A percentile compares a stretch with the other conserved stretches of the same genome.
Evolutionary conservation across 1,284 basidiomycete genomes (phyloP).

Genomic region (Trichosporon asahii): DNA sequence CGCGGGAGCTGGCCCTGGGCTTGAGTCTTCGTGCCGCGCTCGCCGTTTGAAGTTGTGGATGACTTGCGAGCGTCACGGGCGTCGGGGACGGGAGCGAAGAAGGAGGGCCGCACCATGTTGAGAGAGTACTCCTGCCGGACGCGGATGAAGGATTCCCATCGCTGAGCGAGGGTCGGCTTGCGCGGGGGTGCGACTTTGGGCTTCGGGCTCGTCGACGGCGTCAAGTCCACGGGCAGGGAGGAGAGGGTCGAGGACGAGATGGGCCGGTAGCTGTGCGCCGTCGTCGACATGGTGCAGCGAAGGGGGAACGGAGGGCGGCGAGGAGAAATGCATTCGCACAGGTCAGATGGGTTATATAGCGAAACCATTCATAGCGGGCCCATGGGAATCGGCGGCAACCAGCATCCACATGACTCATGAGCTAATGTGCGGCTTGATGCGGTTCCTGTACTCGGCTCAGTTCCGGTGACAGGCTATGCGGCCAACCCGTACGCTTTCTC

Average conservation of each 20-base stretch:
- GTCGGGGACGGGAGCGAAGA: not conserved
- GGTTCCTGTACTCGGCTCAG: not conserved
- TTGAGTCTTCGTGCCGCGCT: no score
- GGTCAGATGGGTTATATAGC: not conserved
- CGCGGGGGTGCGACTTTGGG: not conserved
- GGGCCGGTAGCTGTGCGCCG: not conserved
- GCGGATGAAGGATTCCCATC: not conserved
- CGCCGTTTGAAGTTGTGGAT: not conserved
- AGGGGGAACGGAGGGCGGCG: no score
- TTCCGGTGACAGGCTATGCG: not conserved
- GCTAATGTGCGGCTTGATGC: not conserved
- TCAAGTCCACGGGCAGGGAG: not conserved
- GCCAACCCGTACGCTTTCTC: no score
- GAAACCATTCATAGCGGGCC: no score
- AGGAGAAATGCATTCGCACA: not conserved
- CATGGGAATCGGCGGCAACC: not conserved
- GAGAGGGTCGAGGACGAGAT: not conserved
- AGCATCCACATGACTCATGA: not conserved
- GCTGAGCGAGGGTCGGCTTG: not conserved
- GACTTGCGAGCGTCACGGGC: no score
- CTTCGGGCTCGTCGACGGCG: not conserved
- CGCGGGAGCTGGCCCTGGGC: not conserved
- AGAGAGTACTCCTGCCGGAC: not conserved
- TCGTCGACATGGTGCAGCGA: not conserved
- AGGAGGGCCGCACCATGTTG: not conserved